These are phyloP conservation scores for Talaromyces marneffei DNA, from an alignment of 2,329 filamentous ascomycete genomes.

Conservation along the genomic window DNA sequence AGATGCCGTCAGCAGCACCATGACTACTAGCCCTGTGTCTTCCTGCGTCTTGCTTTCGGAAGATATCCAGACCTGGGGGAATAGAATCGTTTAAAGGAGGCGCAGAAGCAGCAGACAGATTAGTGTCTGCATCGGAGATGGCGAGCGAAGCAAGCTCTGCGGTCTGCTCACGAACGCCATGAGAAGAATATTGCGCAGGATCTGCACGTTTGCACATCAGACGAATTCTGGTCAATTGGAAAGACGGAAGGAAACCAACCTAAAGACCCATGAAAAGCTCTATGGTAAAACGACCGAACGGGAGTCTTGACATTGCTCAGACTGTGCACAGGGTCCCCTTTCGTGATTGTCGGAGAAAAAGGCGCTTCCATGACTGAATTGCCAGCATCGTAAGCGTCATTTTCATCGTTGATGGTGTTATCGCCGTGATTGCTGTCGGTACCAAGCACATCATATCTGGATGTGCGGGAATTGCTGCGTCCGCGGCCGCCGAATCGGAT, in stretches of 20 bases:
- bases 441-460: neutral
- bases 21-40: neutral
- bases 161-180: constrained; percentile 77
- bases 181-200: constrained; percentile 65
- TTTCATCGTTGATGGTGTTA: constrained; percentile 6
- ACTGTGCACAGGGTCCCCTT: constrained; percentile 19
- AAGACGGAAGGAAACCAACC: constrained; percentile 23
- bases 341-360: neutral
- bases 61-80: constrained; percentile 28
- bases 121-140: constrained; percentile 51
- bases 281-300: constrained; percentile 41
- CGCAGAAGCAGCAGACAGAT: constrained; percentile 23
- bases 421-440: neutral
- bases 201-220: constrained; percentile 42
- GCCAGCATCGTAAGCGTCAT: neutral
- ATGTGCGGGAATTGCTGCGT: constrained; percentile 10
- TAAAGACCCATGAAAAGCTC: constrained; percentile 39
- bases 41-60: constrained; percentile 15
- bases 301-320: constrained; percentile 36
- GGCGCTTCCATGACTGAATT: neutral
- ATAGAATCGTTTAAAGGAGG: constrained; percentile 24
- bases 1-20: constrained; percentile 15
- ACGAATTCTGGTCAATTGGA: neutral
- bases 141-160: constrained; percentile 80
- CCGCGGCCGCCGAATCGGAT: constrained; percentile 8